A percentile compares a stretch with the other conserved stretches of the same genome.
These are phyloP conservation scores for Blyttiomyces sp. DNA, from an alignment of 371 early-diverging fungal genomes.

Conservation along the genomic window DNA sequence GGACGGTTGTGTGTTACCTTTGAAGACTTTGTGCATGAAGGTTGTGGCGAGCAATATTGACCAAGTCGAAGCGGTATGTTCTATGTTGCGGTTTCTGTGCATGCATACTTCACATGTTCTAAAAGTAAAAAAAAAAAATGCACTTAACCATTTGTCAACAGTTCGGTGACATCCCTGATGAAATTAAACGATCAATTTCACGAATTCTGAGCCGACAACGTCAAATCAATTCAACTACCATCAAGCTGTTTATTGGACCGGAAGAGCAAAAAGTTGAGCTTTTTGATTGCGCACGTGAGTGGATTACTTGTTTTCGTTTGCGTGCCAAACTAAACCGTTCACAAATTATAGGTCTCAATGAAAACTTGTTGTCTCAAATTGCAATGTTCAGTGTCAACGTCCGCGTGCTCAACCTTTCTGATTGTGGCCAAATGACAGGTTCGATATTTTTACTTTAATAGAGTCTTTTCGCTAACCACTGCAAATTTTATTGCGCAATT, in stretches of 20 bases:
- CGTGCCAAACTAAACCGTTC: too few species aligned
- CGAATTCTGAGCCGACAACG: conserved; percentile 78
- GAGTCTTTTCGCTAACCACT: not conserved
- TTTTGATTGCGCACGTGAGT: conserved; percentile 75
- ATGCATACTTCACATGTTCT: not conserved
- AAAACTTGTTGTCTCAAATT: conserved; percentile 54
- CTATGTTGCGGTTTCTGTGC: conserved; percentile 1
- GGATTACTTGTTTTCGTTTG: not conserved
- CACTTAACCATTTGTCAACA: not conserved
- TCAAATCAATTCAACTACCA: conserved; percentile 56
- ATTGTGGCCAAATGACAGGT: conserved; percentile 71
- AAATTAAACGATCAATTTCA: conserved; percentile 63
- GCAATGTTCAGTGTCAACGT: conserved; percentile 63
- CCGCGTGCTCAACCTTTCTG: conserved; percentile 56
- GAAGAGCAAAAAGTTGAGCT: conserved; percentile 53
- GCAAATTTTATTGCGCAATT: not conserved
- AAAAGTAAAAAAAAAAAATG: not conserved
- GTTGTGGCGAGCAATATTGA: conserved; percentile 72
- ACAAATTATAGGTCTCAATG: conserved; percentile 54
- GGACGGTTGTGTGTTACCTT: conserved; percentile 33
- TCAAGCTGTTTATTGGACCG: conserved; percentile 72
- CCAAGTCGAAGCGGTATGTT: conserved; percentile 58
- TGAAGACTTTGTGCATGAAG: conserved; percentile 66
- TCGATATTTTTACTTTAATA: not conserved
- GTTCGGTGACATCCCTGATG: conserved; percentile 73